Percentiles rank a stretch among this genome's conserved stretches.
Conservation (phyloP, 192 early-diverging fungal species). For the Thoreauomyces humboldtii region DNA sequence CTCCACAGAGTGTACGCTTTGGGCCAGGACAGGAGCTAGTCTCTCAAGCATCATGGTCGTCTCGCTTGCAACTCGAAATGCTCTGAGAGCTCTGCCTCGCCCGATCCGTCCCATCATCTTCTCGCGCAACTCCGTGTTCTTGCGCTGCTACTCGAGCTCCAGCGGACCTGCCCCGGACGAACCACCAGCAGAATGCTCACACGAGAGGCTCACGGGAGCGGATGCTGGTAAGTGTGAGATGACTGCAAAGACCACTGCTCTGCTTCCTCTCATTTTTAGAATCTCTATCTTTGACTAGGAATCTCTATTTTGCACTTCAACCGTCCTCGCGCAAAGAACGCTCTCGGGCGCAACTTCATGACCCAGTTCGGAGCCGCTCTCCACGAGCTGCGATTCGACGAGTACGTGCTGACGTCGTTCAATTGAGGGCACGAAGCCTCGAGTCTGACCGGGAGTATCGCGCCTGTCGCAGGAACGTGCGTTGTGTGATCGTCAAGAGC, state of each 20-base stretch:
- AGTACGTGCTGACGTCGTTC: conserved; percentile 35
- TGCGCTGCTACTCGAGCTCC: too few species aligned
- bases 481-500: conserved; percentile 81
- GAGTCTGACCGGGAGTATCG: background rate
- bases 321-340: conserved; percentile 84
- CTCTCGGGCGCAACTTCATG: conserved; percentile 79
- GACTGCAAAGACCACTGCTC: background rate
- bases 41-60: too few species aligned
- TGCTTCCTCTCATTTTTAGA: background rate
- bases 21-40: too few species aligned
- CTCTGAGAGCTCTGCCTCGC: too few species aligned
- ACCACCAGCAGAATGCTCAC: conserved; percentile 9
- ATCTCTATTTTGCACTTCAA: conserved; percentile 81
- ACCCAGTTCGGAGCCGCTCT: conserved; percentile 66
- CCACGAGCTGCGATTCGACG: conserved; percentile 60
- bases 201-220: conserved; percentile 5
- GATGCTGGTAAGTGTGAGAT: background rate
- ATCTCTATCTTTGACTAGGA: conserved; percentile 39
- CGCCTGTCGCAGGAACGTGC: conserved; percentile 50
- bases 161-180: too few species aligned
- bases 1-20: too few species aligned
- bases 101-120: too few species aligned
- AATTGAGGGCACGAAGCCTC: background rate
- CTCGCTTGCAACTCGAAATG: too few species aligned
- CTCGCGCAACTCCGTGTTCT: too few species aligned